phyloP scores from a whole-genome alignment of 208 protist genomes.

The Endotrypanum monterogeii region DNA sequence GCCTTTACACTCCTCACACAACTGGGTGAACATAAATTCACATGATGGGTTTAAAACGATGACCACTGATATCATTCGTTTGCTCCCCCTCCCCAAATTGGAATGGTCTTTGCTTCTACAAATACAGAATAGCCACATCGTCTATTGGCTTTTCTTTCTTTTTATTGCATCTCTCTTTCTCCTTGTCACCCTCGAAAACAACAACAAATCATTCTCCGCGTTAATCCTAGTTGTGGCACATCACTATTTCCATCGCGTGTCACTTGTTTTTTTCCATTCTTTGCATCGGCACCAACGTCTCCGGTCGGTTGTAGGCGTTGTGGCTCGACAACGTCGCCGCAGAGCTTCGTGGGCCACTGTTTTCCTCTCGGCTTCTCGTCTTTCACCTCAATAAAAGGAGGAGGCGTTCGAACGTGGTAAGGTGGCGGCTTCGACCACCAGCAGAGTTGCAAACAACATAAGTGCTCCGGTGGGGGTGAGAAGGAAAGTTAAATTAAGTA shows the following conservation, averaged over 20 bases:
- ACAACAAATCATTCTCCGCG: background rate
- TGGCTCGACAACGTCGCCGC: background rate
- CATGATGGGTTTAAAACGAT: background rate
- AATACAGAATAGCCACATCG: background rate
- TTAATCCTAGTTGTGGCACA: conserved; percentile 1
- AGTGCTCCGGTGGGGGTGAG: background rate
- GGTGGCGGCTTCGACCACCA: background rate
- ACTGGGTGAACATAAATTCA: background rate
- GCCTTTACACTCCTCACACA: too few relatives aligned
- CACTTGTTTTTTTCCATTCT: background rate
- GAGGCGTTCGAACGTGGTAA: background rate
- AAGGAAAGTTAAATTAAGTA: background rate
- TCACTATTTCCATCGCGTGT: background rate
- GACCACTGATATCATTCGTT: background rate
- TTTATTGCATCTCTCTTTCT: background rate
- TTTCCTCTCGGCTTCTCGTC: background rate
- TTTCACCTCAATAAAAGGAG: background rate
- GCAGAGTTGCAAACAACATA: background rate
- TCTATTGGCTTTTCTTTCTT: conserved; percentile 3
- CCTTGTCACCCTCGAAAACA: too few relatives aligned
- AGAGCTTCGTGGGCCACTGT: background rate
- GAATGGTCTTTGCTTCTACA: background rate
- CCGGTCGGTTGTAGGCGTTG: background rate
- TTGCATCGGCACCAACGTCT: background rate
- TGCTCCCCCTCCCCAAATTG: background rate